phyloP scores from a whole-genome alignment of 2,329 filamentous ascomycete genomes.

The Botrytis fabae region DNA sequence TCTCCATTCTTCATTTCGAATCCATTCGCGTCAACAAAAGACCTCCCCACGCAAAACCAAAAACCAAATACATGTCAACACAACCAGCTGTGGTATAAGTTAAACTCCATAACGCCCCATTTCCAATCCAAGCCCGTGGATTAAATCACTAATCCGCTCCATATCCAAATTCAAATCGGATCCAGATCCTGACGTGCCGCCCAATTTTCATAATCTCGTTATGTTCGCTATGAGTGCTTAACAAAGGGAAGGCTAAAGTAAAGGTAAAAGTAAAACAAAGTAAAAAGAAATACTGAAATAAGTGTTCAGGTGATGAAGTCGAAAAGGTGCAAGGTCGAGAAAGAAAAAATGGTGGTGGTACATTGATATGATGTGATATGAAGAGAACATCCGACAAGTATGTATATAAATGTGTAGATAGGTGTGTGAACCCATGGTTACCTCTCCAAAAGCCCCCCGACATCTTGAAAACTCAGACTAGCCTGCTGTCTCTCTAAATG shows the following conservation, averaged over 20 bases:
- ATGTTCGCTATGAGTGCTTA: neutral
- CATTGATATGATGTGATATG: neutral
- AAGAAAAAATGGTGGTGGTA: neutral
- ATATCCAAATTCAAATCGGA: neutral
- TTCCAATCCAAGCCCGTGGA: neutral
- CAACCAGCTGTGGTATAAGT: constrained; percentile 2
- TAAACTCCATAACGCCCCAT: neutral
- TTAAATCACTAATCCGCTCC: neutral
- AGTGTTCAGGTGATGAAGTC: neutral
- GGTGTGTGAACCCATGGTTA: neutral
- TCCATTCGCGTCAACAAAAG: neutral
- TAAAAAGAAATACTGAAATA: neutral
- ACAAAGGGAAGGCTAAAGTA: neutral
- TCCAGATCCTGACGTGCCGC: neutral
- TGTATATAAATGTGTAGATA: neutral
- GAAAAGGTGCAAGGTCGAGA: neutral
- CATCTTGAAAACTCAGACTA: constrained; percentile 8
- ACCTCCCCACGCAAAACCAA: neutral
- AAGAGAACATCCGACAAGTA: neutral
- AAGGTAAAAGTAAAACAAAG: neutral
- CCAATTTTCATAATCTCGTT: constrained; percentile 1
- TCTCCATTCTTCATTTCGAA: neutral
- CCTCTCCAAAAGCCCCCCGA: constrained; percentile 1
- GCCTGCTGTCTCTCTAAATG: neutral
- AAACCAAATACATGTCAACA: neutral